Evolutionary conservation across 2,329 filamentous ascomycete species (phyloP), one percentile per base, ranked within the genome.

Genomic region (Colletotrichum destructivum): DNA sequence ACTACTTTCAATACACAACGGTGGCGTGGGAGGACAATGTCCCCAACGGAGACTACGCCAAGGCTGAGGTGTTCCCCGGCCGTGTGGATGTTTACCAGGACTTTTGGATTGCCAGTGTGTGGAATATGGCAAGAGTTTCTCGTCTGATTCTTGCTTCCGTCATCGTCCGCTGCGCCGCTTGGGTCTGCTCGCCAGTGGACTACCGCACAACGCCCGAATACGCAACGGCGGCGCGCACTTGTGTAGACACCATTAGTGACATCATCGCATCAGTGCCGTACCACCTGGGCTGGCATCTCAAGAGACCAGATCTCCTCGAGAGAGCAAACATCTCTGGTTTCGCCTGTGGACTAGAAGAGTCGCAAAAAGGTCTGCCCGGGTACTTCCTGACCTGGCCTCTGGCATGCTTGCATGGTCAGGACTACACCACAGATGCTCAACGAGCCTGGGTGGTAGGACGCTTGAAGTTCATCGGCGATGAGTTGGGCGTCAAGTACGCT

Each of bases 191-290:
- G 11, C 89, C 90, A 0, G 84, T 89, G 11, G 89, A 92, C 78
- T 91, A 91, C 76, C 84, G 89, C 52, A 91, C 89, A 1, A 91
- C 89, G 7, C 86, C 88, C 21, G 88, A 91, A 78, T 91, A 91
- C 74, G 88, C 88, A 13, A 85, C 85, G 0, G 87, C 88, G 5
- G 84, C 86, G 18, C 80, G 86, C 47, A 83, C 83, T 2, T 89
- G 85, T 62, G 82, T 83, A 49, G 86, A 89, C 56, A 84, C 83
- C 64, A 88, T 91, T 73, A 84, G 85, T 3, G 89, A 91, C 74
- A 87, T 91, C 47, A 84, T 91, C 64, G 88, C 89, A 1, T 88
- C 86, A 2, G 86, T 91, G n/a, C 90, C 90, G 0, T 91, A 87
- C 74, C 86, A 89, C 76, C 83, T 92, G 2, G 89, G 89, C 51